Evolutionary conservation across 305 asterid genomes (phyloP).

Genomic region (Fraxinus latifolia): DNA sequence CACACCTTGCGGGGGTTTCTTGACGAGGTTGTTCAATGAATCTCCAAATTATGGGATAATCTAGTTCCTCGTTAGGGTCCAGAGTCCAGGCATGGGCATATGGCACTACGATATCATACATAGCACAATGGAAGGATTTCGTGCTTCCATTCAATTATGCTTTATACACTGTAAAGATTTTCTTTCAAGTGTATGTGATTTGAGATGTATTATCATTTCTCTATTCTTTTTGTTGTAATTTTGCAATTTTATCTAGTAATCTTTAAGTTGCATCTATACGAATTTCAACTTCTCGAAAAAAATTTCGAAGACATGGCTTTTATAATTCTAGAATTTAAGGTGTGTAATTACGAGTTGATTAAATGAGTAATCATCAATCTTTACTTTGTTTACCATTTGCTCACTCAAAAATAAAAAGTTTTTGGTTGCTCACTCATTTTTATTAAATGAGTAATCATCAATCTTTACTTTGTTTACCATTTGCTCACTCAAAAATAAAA

Average conservation of each 20-base stretch:
- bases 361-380: constrained; percentile 21
- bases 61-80: constrained; percentile 38
- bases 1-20: constrained; percentile 25
- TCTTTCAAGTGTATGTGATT: not conserved
- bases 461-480: too few relatives aligned
- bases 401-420: too few relatives aligned
- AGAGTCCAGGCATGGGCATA: not conserved
- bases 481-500: too few relatives aligned
- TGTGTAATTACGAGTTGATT: not conserved
- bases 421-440: not conserved
- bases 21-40: constrained; percentile 56
- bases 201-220: not conserved
- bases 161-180: not conserved
- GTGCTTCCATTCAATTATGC: not conserved
- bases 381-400: too few relatives aligned
- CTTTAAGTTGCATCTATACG: not conserved
- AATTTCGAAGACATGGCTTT: constrained; percentile 18
- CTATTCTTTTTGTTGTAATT: not conserved
- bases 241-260: not conserved
- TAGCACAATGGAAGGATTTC: not conserved
- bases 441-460: constrained; percentile 21
- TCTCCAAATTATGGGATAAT: constrained; percentile 31
- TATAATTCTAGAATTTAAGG: not conserved
- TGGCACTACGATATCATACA: not conserved
- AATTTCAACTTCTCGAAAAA: not conserved